Conservation (phyloP, 768 basidiomycete genomes). For the Candolleomyces aberdarensis region DNA sequence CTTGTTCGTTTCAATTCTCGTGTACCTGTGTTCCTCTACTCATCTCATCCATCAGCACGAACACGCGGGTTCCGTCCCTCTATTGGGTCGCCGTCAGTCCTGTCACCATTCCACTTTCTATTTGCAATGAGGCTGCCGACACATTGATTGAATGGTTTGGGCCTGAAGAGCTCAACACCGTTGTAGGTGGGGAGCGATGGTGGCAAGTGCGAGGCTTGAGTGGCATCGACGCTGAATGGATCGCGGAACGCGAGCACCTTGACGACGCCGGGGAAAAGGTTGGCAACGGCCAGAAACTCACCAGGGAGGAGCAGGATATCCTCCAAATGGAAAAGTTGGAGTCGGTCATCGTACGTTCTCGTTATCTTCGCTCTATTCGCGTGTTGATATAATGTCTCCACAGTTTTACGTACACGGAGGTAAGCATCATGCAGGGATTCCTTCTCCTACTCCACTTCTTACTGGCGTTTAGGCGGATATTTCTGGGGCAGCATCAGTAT, state of each 20-base stretch:
- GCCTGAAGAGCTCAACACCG: conserved; percentile 59
- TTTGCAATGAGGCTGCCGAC: conserved; percentile 64
- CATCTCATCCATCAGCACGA: conserved; percentile 38
- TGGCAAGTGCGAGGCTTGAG: conserved; percentile 77
- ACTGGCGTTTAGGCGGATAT: conserved; percentile 48
- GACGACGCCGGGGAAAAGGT: conserved; percentile 12
- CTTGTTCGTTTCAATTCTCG: conserved; percentile 37
- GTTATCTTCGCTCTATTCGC: not conserved
- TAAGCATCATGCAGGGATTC: conserved; percentile 16
- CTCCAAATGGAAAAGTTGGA: conserved; percentile 52
- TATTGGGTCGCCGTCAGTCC: conserved; percentile 61
- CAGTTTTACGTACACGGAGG: conserved; percentile 70
- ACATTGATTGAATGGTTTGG: conserved; percentile 69
- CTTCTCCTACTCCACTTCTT: not conserved
- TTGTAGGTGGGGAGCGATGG: conserved; percentile 78
- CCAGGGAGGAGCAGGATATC: conserved; percentile 37
- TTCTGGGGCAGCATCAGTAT: conserved; percentile 60
- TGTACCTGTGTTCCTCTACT: not conserved
- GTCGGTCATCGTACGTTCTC: conserved; percentile 46
- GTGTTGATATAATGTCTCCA: not conserved
- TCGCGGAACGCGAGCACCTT: conserved; percentile 50
- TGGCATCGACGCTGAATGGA: conserved; percentile 66
- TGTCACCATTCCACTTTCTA: conserved; percentile 51
- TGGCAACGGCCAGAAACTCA: conserved; percentile 26
- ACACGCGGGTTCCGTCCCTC: conserved; percentile 67